Percentiles rank a stretch among this genome's conserved stretches.
phyloP scores from a whole-genome alignment of 169 alveolate genomes.

The Hepatocystis sp. region DNA sequence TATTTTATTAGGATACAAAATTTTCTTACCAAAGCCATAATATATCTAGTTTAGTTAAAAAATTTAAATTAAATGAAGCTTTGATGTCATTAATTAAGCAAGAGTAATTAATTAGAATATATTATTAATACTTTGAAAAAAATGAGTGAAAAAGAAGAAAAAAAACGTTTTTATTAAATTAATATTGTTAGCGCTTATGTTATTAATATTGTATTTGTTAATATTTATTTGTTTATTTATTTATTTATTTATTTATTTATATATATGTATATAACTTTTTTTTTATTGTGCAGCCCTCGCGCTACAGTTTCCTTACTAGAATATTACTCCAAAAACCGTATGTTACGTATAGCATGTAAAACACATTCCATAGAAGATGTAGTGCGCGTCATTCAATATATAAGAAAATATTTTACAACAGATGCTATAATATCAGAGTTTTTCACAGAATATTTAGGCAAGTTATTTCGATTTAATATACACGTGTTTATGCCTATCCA shows the following conservation, averaged over 20 bases:
- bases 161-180: no score
- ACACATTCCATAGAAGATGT: conserved; percentile 29
- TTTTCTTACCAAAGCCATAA: not conserved
- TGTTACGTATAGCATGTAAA: conserved; percentile 41
- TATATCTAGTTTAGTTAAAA: conserved; percentile 4
- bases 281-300: conserved; percentile 7
- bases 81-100: conserved; percentile 11
- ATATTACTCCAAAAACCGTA: conserved; percentile 39
- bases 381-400: conserved; percentile 18
- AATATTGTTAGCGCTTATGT: no score
- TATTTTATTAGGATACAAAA: conserved; percentile 38
- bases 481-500: no score
- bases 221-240: no score
- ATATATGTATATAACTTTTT: not conserved
- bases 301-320: conserved; percentile 30
- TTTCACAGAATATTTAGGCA: conserved; percentile 48
- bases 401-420: conserved; percentile 25
- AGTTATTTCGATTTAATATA: no score
- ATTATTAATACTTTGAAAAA: not conserved
- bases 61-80: conserved; percentile 47
- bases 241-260: not conserved
- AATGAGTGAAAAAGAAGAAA: not conserved
- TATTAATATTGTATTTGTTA: no score
- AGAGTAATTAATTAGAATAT: conserved; percentile 7
- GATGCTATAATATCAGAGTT: conserved; percentile 60